A percentile compares a stretch with the other conserved stretches of the same genome.
Conservation (phyloP, 116 monocot species). For the Cymodocea nodosa region DNA sequence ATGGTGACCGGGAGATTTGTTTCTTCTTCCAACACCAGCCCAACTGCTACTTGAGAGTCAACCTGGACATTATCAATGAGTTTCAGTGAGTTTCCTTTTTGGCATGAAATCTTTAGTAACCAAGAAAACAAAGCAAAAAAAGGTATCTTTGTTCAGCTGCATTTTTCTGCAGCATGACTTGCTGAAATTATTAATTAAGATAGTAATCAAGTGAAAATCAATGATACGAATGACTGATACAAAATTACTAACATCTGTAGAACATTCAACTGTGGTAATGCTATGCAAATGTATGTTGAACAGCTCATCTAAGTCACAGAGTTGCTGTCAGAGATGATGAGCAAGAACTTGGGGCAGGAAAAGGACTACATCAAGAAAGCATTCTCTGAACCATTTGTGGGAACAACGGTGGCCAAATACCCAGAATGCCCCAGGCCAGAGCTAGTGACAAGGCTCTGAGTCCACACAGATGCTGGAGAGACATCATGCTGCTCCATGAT, state of each 20-base stretch:
- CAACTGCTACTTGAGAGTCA: conserved; percentile 7
- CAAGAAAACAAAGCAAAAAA: not conserved
- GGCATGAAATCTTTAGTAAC: not conserved
- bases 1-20: conserved; percentile 21
- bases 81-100: not conserved
- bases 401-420: conserved; percentile 53
- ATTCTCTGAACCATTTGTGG: conserved; percentile 37
- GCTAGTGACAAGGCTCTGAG: conserved; percentile 41
- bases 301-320: conserved; percentile 25
- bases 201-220: not conserved
- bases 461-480: conserved; percentile 65
- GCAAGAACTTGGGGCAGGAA: conserved; percentile 32
- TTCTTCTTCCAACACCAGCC: conserved; percentile 27
- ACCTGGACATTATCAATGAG: conserved; percentile 6
- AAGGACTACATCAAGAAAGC: conserved; percentile 37
- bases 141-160: not conserved
- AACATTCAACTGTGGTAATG: not conserved
- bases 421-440: conserved; percentile 46
- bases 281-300: conserved; percentile 19
- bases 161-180: not conserved
- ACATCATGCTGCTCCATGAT: conserved; percentile 56
- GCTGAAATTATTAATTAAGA: not conserved
- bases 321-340: conserved; percentile 19
- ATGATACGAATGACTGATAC: not conserved
- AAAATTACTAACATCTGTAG: not conserved